Evolutionary conservation across 768 basidiomycete genomes (phyloP).

Genomic region (Scleroderma bovista): DNA sequence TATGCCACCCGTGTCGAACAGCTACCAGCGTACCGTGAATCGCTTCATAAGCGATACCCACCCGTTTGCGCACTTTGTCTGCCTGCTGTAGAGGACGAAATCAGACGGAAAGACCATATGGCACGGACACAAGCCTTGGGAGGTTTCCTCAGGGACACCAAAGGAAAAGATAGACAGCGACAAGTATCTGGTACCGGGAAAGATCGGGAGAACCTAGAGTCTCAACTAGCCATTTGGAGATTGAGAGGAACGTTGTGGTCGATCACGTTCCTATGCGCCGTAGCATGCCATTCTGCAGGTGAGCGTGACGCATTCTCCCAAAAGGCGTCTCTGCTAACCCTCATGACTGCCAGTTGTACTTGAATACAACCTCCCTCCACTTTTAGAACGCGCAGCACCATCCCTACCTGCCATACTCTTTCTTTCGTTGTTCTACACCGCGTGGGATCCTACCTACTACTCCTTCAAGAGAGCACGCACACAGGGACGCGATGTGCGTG

Average conservation of each 20-base stretch:
- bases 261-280: slow-evolving; percentile 36
- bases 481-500: slow-evolving; percentile 68
- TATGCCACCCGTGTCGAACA: slow-evolving; percentile 57
- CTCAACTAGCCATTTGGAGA: slow-evolving; percentile 61
- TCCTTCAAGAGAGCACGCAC: slow-evolving; percentile 51
- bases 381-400: slow-evolving; percentile 26
- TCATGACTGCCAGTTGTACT: slow-evolving; percentile 13
- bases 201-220: slow-evolving; percentile 39
- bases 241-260: slow-evolving; percentile 66
- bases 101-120: slow-evolving; percentile 73
- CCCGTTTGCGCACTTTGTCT: slow-evolving; percentile 75
- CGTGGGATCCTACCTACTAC: slow-evolving; percentile 83
- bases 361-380: slow-evolving; percentile 15
- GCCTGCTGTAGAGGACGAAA: slow-evolving; percentile 77
- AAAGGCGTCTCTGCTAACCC: slow-evolving; percentile 1
- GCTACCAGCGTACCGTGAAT: slow-evolving; percentile 67
- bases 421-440: slow-evolving; percentile 69
- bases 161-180: slow-evolving; percentile 55
- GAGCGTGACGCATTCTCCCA: slow-evolving; percentile 10
- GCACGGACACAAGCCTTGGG: slow-evolving; percentile 75
- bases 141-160: slow-evolving; percentile 60
- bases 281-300: slow-evolving; percentile 46
- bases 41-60: slow-evolving; percentile 78
- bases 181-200: slow-evolving; percentile 36
- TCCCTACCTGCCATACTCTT: slow-evolving; percentile 46